Conservation (phyloP, 805 yeast genomes). For the Peterozyma toletana region DNA sequence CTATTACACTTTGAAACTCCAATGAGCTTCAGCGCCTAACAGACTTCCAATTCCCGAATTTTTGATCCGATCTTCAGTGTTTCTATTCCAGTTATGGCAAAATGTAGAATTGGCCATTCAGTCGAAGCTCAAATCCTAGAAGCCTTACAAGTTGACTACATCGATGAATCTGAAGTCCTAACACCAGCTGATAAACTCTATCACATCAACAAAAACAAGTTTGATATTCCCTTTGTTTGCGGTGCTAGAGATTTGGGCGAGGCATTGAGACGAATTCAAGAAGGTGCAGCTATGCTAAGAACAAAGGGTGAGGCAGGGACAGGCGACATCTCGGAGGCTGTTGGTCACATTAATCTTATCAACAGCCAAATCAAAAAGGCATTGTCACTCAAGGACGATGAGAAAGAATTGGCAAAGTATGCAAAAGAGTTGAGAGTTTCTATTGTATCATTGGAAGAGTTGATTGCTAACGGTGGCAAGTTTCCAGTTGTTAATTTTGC, state of each 20-base stretch:
- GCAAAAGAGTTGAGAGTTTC: slow-evolving; percentile 60
- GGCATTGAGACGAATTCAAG: slow-evolving; percentile 69
- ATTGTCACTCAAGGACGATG: slow-evolving; percentile 24
- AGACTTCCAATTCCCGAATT: not conserved
- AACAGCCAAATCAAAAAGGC: slow-evolving; percentile 46
- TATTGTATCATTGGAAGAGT: slow-evolving; percentile 38
- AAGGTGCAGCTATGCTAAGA: slow-evolving; percentile 84
- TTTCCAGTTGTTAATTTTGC: slow-evolving; percentile 82
- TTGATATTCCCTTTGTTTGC: slow-evolving; percentile 74
- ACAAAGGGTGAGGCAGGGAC: slow-evolving; percentile 90
- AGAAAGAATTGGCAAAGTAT: slow-evolving; percentile 36
- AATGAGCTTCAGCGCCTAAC: not conserved
- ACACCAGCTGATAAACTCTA: slow-evolving; percentile 70
- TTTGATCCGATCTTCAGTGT: slow-evolving; percentile 21
- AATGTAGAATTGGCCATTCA: slow-evolving; percentile 75
- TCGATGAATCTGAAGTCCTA: slow-evolving; percentile 79
- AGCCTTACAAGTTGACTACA: slow-evolving; percentile 67
- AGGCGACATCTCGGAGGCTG: slow-evolving; percentile 81
- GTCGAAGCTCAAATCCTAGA: slow-evolving; percentile 78
- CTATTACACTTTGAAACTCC: not conserved
- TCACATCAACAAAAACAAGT: slow-evolving; percentile 56
- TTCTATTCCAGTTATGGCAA: slow-evolving; percentile 77
- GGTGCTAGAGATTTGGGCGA: slow-evolving; percentile 81
- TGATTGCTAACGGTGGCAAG: slow-evolving; percentile 46
- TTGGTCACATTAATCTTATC: slow-evolving; percentile 62